These are phyloP conservation scores for Durotheca rogersii DNA, from an alignment of 495 filamentous ascomycete genomes.

Conservation along the genomic window DNA sequence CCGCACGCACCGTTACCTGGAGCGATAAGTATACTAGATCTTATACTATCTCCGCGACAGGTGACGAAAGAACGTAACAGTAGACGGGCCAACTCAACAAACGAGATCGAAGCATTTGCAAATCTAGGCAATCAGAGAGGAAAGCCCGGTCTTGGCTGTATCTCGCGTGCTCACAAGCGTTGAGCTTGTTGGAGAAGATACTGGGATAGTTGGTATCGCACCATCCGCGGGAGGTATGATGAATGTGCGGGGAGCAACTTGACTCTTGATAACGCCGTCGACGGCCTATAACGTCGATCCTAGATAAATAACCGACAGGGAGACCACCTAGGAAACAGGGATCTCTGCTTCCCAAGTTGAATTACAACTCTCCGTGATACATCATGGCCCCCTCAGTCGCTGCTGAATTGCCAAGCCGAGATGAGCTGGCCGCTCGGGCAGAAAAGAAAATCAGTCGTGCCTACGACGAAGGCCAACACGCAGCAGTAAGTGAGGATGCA, in stretches of 20 bases:
- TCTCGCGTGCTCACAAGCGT: constrained; percentile 11
- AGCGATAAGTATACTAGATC: too few species aligned
- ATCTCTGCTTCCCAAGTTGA: neutral
- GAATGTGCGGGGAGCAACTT: constrained; percentile 24
- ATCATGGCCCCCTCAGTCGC: constrained; percentile 35
- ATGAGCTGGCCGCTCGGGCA: constrained; percentile 26
- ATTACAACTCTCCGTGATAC: neutral
- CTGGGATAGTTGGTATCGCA: constrained; percentile 21
- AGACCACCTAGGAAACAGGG: neutral
- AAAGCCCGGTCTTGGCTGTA: constrained; percentile 13
- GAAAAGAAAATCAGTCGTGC: constrained; percentile 33
- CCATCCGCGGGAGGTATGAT: constrained; percentile 21
- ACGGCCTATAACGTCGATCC: neutral
- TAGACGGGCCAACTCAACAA: constrained; percentile 6
- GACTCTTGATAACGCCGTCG: constrained; percentile 9
- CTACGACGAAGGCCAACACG: constrained; percentile 30
- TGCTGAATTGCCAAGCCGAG: constrained; percentile 30
- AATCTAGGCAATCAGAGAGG: constrained; percentile 6
- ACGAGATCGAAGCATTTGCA: constrained; percentile 15
- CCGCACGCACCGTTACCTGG: constrained; percentile 1
- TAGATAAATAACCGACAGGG: constrained; percentile 17
- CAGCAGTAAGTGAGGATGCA: constrained; percentile 18
- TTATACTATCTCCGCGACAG: constrained; percentile 13
- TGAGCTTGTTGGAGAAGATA: constrained; percentile 20
- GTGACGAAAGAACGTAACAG: constrained; percentile 21